These are phyloP conservation scores for Hypoxylon sp. DNA, from an alignment of 2,329 filamentous ascomycete genomes.

Conservation along the genomic window DNA sequence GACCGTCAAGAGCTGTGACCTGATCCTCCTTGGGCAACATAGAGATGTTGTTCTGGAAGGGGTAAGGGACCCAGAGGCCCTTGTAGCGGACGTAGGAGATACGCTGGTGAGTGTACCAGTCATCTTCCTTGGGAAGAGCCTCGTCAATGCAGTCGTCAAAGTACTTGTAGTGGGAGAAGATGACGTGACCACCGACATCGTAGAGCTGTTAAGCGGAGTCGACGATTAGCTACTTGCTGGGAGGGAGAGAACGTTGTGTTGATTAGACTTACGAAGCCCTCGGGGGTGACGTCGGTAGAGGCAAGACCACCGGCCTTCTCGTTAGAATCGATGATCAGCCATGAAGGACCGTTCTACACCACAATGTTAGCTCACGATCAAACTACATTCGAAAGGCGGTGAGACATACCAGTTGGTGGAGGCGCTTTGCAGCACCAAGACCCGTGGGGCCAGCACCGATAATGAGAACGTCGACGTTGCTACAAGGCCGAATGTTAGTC, in stretches of 20 bases:
- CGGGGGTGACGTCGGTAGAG: conserved; percentile 92
- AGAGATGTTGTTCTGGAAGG: conserved; percentile 99
- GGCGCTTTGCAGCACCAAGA: conserved; percentile 96
- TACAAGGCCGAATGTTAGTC: conserved; percentile 57
- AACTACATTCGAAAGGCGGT: conserved; percentile 51
- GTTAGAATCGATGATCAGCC: conserved; percentile 94
- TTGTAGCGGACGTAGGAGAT: conserved; percentile 99
- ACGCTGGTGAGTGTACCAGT: conserved; percentile 98
- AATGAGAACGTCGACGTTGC: conserved; percentile 95
- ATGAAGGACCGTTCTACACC: conserved; percentile 86
- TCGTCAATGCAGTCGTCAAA: conserved; percentile 99
- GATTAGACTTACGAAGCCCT: conserved; percentile 88
- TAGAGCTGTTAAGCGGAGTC: conserved; percentile 76
- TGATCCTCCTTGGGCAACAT: conserved; percentile 98
- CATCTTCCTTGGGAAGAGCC: conserved; percentile 91
- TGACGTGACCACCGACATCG: conserved; percentile 98
- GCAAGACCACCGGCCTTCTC: conserved; percentile 95
- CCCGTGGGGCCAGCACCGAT: conserved; percentile 98
- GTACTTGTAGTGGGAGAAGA: conserved; percentile 99
- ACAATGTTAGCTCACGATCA: conserved; percentile 47
- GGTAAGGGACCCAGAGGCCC: conserved; percentile 96
- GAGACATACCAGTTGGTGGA: conserved; percentile 89
- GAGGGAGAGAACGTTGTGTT: conserved; percentile 7
- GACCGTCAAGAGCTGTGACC: conserved; percentile 91
- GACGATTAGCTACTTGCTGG: conserved; percentile 45